Base-by-base conservation (phyloP, 2,329 filamentous ascomycete species). In the Epicoccum nigrum region DNA sequence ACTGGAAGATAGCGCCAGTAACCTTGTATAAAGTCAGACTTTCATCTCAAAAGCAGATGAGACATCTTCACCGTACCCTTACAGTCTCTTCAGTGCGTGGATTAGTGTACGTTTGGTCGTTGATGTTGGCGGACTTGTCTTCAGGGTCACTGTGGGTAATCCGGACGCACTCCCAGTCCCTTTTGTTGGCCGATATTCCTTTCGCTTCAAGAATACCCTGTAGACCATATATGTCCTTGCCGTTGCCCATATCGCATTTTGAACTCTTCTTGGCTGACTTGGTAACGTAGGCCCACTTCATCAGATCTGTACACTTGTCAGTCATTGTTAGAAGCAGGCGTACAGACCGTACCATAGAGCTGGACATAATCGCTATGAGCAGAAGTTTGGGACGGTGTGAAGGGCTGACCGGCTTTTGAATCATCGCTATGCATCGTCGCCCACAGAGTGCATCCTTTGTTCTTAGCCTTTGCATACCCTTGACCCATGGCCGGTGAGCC, bases 401-500 rank as follows among this genome's bases (percentile, higher is more conserved):
- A 51, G 2, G 41, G 7, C 5, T 51, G n/a, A 1, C 48, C 48
- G 1, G 48, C 48, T 8, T 37, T 12, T 3, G 37, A 4, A 15
- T 51, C 48, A 13, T 51, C 19, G 4, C n/a, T 11, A 19, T 51
- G 41, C 48, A 51, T 51, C 37, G 37, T 41, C 4, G 42, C 8
- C 37, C 37, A 51, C 13, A 40, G 17, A 9, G 42, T 31, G 13
- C 49, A 42, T 1, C 31, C 37, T 38, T 42, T 46, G 27, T 16
- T 19, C 4, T 42, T 46, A 32, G 42, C 49, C 4, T 21, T 33
- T 8, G 21, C 19, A 3, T 42, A 17, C 20, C 46, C 49, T 19
- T 16, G 30, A 23, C 49, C 37, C 49, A 51, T 46, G 8, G 37
- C 49, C 5, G 49, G 42, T 19, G 42, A 51, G 32, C 42, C 49